Conservation (phyloP, 2,329 filamentous ascomycete species). For the Knufia fluminis region DNA sequence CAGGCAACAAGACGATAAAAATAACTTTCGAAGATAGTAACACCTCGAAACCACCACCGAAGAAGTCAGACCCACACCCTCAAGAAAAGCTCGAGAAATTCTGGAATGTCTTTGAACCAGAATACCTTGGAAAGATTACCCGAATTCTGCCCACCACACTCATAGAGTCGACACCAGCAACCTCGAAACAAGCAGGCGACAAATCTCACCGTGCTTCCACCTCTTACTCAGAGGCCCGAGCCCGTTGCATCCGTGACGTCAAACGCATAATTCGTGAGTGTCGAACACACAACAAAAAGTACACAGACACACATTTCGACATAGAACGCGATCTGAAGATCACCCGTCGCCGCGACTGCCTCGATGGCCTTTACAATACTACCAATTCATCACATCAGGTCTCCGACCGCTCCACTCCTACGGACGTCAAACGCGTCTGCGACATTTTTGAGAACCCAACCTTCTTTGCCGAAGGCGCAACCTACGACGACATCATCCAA, state of each 20-base stretch:
- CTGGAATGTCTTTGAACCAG: conserved; percentile 64
- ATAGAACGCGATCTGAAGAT: conserved; percentile 65
- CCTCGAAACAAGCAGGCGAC: conserved; percentile 49
- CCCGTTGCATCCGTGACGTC: conserved; percentile 56
- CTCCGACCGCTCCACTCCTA: not conserved
- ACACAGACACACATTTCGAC: conserved; percentile 82
- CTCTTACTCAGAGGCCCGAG: conserved; percentile 64
- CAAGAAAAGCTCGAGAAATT: conserved; percentile 64
- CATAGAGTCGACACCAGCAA: conserved; percentile 53
- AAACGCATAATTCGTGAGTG: conserved; percentile 55
- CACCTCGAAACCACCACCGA: conserved; percentile 21
- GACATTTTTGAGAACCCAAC: conserved; percentile 69
- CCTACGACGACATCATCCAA: conserved; percentile 69
- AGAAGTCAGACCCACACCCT: conserved; percentile 45
- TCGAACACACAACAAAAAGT: conserved; percentile 71
- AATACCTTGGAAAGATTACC: conserved; percentile 62
- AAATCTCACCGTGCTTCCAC: conserved; percentile 50
- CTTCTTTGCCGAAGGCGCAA: conserved; percentile 70
- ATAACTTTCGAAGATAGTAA: conserved; percentile 4
- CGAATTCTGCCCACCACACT: conserved; percentile 54
- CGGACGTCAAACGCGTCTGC: conserved; percentile 31
- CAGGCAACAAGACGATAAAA: conserved; percentile 7
- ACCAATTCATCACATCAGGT: not conserved
- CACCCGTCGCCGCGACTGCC: conserved; percentile 38
- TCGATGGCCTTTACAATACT: conserved; percentile 36